These are phyloP conservation scores for Colletotrichum noveboracense DNA, from an alignment of 2,329 filamentous ascomycete genomes.

Conservation along the genomic window DNA sequence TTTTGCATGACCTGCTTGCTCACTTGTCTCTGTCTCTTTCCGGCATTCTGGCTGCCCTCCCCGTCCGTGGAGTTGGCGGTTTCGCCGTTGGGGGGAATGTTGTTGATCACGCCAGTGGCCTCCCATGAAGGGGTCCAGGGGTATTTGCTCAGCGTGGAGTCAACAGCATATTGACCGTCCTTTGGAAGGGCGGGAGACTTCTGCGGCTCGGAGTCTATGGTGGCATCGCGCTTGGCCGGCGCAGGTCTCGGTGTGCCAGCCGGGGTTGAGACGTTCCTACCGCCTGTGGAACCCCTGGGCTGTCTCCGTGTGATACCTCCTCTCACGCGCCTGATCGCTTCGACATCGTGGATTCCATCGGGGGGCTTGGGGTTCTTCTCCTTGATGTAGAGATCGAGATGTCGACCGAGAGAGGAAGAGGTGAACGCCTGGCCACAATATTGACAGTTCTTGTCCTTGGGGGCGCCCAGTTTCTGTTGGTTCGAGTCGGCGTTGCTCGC, in stretches of 20 bases:
- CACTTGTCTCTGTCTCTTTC: slow-evolving; percentile 45
- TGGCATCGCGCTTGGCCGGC: slow-evolving; percentile 32
- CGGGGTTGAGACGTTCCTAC: slow-evolving; percentile 67
- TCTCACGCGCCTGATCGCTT: slow-evolving; percentile 83
- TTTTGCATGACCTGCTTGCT: slow-evolving; percentile 61
- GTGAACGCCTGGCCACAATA: slow-evolving; percentile 92
- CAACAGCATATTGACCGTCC: slow-evolving; percentile 47
- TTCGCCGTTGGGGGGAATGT: slow-evolving; percentile 56
- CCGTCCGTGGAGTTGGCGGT: slow-evolving; percentile 24
- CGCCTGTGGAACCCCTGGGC: slow-evolving; percentile 68
- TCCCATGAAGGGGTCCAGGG: slow-evolving; percentile 72
- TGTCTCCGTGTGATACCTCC: slow-evolving; percentile 88
- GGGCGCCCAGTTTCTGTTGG: slow-evolving; percentile 45
- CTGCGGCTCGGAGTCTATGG: slow-evolving; percentile 36
- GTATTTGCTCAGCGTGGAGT: slow-evolving; percentile 59
- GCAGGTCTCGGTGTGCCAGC: slow-evolving; percentile 52
- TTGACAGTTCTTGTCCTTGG: slow-evolving; percentile 87
- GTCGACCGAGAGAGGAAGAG: slow-evolving; percentile 89
- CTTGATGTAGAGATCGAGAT: slow-evolving; percentile 93
- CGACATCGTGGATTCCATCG: slow-evolving; percentile 89
- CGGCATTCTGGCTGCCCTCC: slow-evolving; percentile 35
- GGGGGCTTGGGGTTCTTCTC: slow-evolving; percentile 88
- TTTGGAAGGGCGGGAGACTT: slow-evolving; percentile 44
- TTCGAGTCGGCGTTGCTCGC: slow-evolving; percentile 38
- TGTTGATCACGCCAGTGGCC: slow-evolving; percentile 78